These are phyloP conservation scores for Nymphaea colorata DNA, from an alignment of 164 flowering plant genomes.

Conservation along the genomic window DNA sequence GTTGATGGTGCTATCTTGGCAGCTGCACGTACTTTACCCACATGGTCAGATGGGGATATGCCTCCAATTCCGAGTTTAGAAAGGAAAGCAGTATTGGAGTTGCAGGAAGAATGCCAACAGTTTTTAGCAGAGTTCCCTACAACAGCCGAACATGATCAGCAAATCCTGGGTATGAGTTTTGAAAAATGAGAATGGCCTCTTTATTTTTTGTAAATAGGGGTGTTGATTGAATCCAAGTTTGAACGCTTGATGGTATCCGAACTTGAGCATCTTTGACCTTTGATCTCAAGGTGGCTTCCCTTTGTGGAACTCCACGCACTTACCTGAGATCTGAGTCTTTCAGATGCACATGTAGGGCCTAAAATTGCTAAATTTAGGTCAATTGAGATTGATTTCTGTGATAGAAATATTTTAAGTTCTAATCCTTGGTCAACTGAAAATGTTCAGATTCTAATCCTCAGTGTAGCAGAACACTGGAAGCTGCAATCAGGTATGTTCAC, in stretches of 20 bases:
- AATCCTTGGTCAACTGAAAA: too few relatives aligned
- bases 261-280: too few relatives aligned
- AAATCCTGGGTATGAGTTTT: constrained; percentile 47
- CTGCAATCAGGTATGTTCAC: constrained; percentile 56
- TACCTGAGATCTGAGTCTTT: too few relatives aligned
- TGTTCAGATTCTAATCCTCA: constrained; percentile 56
- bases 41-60: constrained; percentile 88
- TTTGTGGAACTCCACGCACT: too few relatives aligned
- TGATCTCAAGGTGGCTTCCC: too few relatives aligned
- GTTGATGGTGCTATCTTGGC: constrained; percentile 93
- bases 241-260: too few relatives aligned
- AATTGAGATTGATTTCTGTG: too few relatives aligned
- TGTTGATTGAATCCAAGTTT: too few relatives aligned
- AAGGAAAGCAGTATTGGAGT: constrained; percentile 60
- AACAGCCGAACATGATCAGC: constrained; percentile 65
- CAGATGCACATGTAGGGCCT: too few relatives aligned
- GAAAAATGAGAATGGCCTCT: not conserved
- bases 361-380: too few relatives aligned
- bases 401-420: too few relatives aligned
- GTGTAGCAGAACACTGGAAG: constrained; percentile 61
- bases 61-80: constrained; percentile 76
- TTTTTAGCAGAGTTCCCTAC: constrained; percentile 74
- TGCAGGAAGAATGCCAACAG: constrained; percentile 78
- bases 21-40: constrained; percentile 85
- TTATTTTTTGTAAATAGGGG: not conserved